Conservation (phyloP, 805 yeast genomes). For the Saccharomycopsis microspora region DNA sequence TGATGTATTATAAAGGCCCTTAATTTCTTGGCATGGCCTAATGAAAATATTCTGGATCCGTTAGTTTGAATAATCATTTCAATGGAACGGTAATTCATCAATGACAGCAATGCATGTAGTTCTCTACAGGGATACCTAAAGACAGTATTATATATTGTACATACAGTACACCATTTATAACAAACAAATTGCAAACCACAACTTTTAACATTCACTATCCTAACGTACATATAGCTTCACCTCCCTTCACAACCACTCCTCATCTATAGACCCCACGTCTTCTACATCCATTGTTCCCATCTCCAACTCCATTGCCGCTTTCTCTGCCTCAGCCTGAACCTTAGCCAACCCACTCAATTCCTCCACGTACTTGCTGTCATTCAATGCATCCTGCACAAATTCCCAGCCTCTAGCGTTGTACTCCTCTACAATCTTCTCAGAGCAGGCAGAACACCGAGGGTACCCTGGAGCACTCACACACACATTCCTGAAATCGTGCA, state of each 20-base stretch:
- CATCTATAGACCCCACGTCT: slow-evolving; percentile 16
- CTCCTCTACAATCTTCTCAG: slow-evolving; percentile 40
- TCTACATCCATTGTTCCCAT: slow-evolving; percentile 21
- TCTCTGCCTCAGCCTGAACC: slow-evolving; percentile 63
- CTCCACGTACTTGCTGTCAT: slow-evolving; percentile 58
- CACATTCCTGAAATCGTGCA: slow-evolving; percentile 51
- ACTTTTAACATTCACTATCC: too few species aligned
- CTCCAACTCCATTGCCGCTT: slow-evolving; percentile 31
- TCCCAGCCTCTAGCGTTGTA: slow-evolving; percentile 60
- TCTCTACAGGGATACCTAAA: too few species aligned
- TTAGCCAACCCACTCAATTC: slow-evolving; percentile 67
- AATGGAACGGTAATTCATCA: too few species aligned
- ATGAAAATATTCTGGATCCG: too few species aligned
- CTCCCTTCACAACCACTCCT: slow-evolving; percentile 16
- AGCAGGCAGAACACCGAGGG: slow-evolving; percentile 80
- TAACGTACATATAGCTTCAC: neutral
- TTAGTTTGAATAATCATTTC: too few species aligned
- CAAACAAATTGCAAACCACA: too few species aligned
- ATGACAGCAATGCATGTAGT: too few species aligned
- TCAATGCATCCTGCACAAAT: slow-evolving; percentile 62
- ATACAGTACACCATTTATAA: too few species aligned
- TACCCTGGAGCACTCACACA: slow-evolving; percentile 66
- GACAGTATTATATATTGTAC: too few species aligned
- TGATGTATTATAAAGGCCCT: too few species aligned
- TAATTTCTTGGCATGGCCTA: too few species aligned